Evolutionary conservation across 495 filamentous ascomycete genomes (phyloP), one percentile per base, ranked within the genome.

Genomic region (Usnea hakonensis): DNA sequence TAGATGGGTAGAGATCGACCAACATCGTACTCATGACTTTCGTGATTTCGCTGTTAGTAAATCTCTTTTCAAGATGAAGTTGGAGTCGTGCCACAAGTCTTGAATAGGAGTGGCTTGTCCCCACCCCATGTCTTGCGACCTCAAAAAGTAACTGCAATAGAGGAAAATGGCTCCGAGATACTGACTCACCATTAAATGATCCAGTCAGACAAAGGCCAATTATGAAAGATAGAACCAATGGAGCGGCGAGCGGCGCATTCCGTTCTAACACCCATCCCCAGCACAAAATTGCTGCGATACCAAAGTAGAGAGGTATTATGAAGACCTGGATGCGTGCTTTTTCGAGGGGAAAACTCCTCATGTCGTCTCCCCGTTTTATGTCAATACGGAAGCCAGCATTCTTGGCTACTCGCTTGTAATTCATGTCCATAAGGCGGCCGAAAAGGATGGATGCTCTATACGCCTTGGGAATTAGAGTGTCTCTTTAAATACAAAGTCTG

Each of bases 1-100:
- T 79, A 0, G 73, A 69, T 5, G 81, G 83, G 63, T 87, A 82
- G 33, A 89, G 72, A 58, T 90, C 88, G 0, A 90, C 78, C 21
- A 90, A 69, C 64, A 91, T 72, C 0, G 83, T 83, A 60, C 76
- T 77, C 55, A 85, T 74, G 44, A 82, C 79, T n/a, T n/a, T n/a
- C n/a, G n/a, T n/a, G n/a, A n/a, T n/a, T n/a, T n/a, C n/a, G n/a
- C n/a, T n/a, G n/a, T n/a, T n/a, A n/a, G n/a, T n/a, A n/a, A n/a
- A n/a, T n/a, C n/a, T n/a, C n/a, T n/a, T n/a, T n/a, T n/a, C n/a
- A n/a, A n/a, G n/a, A n/a, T n/a, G n/a, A n/a, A n/a, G n/a, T n/a
- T n/a, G n/a, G n/a, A n/a, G n/a, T n/a, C n/a, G n/a, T n/a, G n/a
- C n/a, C n/a, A n/a, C n/a, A n/a, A n/a, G n/a, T n/a, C n/a, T n/a